phyloP scores from a whole-genome alignment of 495 filamentous ascomycete species.

The Hypoxylon crocopeplum region DNA sequence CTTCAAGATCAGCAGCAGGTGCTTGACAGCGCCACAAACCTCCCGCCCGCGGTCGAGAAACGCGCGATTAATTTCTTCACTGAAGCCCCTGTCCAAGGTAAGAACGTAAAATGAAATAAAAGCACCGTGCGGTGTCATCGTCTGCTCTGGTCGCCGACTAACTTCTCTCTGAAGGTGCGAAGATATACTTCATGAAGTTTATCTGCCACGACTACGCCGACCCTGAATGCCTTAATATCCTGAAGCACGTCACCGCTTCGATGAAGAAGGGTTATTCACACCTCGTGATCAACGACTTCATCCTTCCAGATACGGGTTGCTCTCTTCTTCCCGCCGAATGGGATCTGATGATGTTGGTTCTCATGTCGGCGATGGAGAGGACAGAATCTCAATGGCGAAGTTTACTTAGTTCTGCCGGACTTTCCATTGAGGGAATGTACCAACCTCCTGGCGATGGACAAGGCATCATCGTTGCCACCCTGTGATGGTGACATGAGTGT shows the following conservation, averaged over 20 bases:
- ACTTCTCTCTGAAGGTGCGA: constrained; percentile 41
- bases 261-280: constrained; percentile 57
- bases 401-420: constrained; percentile 44
- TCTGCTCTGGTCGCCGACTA: too few relatives aligned
- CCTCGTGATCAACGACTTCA: constrained; percentile 60
- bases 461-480: constrained; percentile 19
- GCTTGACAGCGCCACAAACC: constrained; percentile 17
- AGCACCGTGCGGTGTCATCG: too few relatives aligned
- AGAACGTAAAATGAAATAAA: constrained; percentile 5
- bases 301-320: constrained; percentile 51
- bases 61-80: constrained; percentile 55
- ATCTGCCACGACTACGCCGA: constrained; percentile 61
- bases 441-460: constrained; percentile 20
- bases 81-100: constrained; percentile 50
- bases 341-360: constrained; percentile 46
- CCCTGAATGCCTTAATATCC: constrained; percentile 48
- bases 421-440: constrained; percentile 37
- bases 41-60: constrained; percentile 43
- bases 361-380: constrained; percentile 41
- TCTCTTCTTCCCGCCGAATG: constrained; percentile 44
- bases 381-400: constrained; percentile 42
- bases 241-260: constrained; percentile 48
- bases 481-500: too few relatives aligned
- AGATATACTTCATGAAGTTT: constrained; percentile 60
- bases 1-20: constrained; percentile 50